Evolutionary conservation across 2,329 filamentous ascomycete species (phyloP).

Genomic region (Metarhizium guizhouense): DNA sequence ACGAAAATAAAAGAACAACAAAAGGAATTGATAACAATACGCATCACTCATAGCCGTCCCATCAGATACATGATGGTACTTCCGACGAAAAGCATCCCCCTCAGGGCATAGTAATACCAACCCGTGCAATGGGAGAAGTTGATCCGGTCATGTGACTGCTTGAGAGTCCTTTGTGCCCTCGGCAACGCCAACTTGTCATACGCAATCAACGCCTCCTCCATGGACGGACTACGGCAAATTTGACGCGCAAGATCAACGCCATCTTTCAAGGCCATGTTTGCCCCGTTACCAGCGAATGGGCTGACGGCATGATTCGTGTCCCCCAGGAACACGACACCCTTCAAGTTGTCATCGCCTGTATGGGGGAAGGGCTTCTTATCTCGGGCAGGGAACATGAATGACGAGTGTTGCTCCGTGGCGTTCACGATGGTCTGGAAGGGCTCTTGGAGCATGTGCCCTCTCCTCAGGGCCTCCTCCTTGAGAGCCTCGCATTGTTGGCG

Average conservation of each 20-base stretch:
- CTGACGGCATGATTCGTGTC: conserved; percentile 37
- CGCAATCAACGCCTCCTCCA: conserved; percentile 18
- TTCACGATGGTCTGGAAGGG: conserved; percentile 25
- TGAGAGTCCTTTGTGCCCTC: conserved; percentile 16
- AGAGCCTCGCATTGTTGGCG: too few relatives aligned
- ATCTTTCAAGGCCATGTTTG: conserved; percentile 25
- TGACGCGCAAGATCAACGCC: conserved; percentile 8
- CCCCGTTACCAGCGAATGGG: conserved; percentile 35
- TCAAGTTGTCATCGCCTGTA: conserved; percentile 5
- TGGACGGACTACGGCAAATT: conserved; percentile 15
- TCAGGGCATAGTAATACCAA: neutral
- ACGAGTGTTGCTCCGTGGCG: conserved; percentile 21
- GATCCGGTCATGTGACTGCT: conserved; percentile 9
- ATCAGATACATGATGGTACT: neutral
- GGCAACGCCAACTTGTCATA: conserved; percentile 25
- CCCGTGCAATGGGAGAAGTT: conserved; percentile 8
- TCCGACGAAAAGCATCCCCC: conserved; percentile 1
- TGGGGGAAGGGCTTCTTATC: conserved; percentile 33
- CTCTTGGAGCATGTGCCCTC: conserved; percentile 21
- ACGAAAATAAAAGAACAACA: too few relatives aligned
- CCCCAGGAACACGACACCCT: conserved; percentile 27
- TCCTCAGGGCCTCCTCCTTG: conserved; percentile 9
- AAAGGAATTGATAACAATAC: neutral
- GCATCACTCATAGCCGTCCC: neutral
- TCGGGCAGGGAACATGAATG: conserved; percentile 27